Percentiles rank a stretch among this genome's conserved stretches.
Evolutionary conservation across 441 rosid species (phyloP).

Genomic region (Geranium incanum): DNA sequence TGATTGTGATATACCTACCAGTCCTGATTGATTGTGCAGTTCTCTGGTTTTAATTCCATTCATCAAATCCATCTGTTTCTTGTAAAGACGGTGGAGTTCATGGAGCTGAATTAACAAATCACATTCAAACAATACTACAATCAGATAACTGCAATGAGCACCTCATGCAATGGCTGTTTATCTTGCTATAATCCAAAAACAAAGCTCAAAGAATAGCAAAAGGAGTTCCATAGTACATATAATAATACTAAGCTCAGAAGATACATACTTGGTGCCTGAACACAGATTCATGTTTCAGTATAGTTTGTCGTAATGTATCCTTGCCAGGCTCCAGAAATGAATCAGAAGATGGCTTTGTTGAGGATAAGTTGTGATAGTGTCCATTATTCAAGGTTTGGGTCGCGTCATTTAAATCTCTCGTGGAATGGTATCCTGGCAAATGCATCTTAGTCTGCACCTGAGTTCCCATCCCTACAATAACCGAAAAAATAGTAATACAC

Average conservation of each 20-base stretch:
- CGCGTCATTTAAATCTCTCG: constrained; percentile 77
- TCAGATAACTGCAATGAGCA: not conserved
- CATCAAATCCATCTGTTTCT: constrained; percentile 64
- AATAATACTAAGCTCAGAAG: not conserved
- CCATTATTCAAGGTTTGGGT: constrained; percentile 49
- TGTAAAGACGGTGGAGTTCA: constrained; percentile 85
- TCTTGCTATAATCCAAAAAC: not conserved
- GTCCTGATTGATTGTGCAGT: constrained; percentile 29
- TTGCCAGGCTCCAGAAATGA: constrained; percentile 46
- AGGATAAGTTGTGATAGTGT: constrained; percentile 49
- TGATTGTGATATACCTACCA: constrained; percentile 47
- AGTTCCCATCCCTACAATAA: constrained; percentile 74
- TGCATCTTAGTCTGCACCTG: constrained; percentile 65
- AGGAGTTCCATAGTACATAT: not conserved
- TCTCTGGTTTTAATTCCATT: constrained; percentile 55
- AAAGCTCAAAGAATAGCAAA: not conserved
- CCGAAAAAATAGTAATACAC: not conserved
- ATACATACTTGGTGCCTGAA: constrained; percentile 72
- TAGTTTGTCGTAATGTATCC: constrained; percentile 60
- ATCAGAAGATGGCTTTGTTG: constrained; percentile 42
- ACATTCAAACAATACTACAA: not conserved
- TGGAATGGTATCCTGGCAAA: constrained; percentile 56
- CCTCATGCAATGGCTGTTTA: not conserved
- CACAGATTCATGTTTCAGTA: constrained; percentile 81
- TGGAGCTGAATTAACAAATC: constrained; percentile 5